These are phyloP conservation scores for Theobroma cacao DNA, from an alignment of 345 rosid species.

Conservation along the genomic window DNA sequence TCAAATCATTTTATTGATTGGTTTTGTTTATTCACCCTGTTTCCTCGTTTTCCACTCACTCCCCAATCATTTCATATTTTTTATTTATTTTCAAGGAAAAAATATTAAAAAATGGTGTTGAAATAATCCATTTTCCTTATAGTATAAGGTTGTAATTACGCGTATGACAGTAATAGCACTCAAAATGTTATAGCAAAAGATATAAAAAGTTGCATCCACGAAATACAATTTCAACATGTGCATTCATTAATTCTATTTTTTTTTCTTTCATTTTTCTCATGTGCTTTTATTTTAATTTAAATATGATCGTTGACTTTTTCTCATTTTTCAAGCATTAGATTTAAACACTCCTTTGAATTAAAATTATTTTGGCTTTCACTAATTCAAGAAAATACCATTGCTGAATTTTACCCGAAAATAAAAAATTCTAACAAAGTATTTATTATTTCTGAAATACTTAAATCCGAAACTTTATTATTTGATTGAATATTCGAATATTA, in stretches of 20 bases:
- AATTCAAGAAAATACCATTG: too few relatives aligned
- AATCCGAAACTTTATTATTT: too few relatives aligned
- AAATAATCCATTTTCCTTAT: background rate
- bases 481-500: too few relatives aligned
- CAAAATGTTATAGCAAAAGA: background rate
- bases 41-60: background rate
- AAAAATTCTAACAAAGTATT: too few relatives aligned
- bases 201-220: background rate
- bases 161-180: too few relatives aligned
- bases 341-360: background rate
- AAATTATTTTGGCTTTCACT: background rate
- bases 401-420: too few relatives aligned
- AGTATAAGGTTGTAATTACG: background rate
- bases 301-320: too few relatives aligned
- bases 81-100: background rate
- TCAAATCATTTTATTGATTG: background rate
- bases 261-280: background rate
- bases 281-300: background rate
- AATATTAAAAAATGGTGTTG: background rate
- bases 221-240: constrained; percentile 5
- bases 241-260: background rate
- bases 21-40: background rate
- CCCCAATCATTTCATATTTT: background rate
- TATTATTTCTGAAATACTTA: too few relatives aligned
- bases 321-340: too few relatives aligned